phyloP scores from a whole-genome alignment of 2,329 filamentous ascomycete genomes.

The Onygenales sp. region DNA sequence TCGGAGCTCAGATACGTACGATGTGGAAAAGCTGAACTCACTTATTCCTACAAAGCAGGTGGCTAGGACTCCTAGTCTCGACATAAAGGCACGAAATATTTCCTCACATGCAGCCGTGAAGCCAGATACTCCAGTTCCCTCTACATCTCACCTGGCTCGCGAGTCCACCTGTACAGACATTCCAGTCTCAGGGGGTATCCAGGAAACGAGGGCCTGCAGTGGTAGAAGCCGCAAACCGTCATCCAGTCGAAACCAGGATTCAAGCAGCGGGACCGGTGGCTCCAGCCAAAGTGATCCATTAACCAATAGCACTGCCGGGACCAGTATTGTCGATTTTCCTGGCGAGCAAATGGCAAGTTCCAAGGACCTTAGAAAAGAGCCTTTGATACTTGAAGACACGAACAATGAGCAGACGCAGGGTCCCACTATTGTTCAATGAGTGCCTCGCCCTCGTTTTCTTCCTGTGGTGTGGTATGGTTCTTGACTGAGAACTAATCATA shows the following conservation, averaged over 20 bases:
- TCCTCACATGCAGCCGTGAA: background rate
- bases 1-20: background rate
- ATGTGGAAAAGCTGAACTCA: background rate
- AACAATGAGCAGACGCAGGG: no score
- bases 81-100: background rate
- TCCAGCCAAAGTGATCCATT: conserved; percentile 9
- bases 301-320: conserved; percentile 7
- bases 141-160: background rate
- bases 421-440: no score
- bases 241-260: conserved; percentile 3
- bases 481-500: no score
- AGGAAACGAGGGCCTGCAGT: background rate
- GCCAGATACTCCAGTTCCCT: background rate
- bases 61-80: background rate
- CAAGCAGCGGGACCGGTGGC: conserved; percentile 2
- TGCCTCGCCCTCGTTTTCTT: no score
- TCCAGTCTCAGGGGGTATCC: background rate
- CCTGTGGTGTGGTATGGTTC: no score
- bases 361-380: background rate
- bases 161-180: background rate
- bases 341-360: background rate
- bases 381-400: no score
- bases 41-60: background rate
- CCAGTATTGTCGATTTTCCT: conserved; percentile 1
- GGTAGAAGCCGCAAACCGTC: background rate